Evolutionary conservation across 2,329 filamentous ascomycete species (phyloP).

Genomic region (Neonectria faginata): DNA sequence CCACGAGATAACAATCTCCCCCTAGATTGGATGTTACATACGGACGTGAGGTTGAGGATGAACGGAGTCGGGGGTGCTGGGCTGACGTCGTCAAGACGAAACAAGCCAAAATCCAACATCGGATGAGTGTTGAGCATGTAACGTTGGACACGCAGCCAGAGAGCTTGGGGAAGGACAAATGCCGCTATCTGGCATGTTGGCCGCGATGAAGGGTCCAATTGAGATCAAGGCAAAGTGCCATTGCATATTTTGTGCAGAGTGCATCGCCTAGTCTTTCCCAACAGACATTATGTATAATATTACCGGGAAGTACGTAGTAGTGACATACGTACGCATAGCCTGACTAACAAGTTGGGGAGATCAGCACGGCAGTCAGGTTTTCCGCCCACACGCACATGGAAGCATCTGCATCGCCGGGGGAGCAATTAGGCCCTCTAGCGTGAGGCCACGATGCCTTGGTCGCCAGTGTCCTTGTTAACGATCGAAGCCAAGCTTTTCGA

Average conservation of each 20-base stretch:
- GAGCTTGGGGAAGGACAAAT: neutral
- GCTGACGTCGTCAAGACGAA: slow-evolving; percentile 28
- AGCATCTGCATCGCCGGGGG: slow-evolving; percentile 9
- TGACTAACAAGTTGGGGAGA: slow-evolving; percentile 7
- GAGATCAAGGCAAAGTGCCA: slow-evolving; percentile 1
- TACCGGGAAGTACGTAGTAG: neutral
- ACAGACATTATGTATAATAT: neutral
- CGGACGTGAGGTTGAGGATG: slow-evolving; percentile 7
- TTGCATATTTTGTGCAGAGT: slow-evolving; percentile 1
- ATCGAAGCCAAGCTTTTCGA: slow-evolving; percentile 29
- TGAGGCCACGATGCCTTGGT: slow-evolving; percentile 25
- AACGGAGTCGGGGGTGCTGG: slow-evolving; percentile 17
- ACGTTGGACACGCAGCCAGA: slow-evolving; percentile 31
- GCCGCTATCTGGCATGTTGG: neutral
- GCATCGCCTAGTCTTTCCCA: neutral
- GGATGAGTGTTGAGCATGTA: slow-evolving; percentile 26
- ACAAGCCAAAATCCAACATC: slow-evolving; percentile 23
- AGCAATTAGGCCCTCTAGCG: slow-evolving; percentile 15
- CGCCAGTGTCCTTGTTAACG: slow-evolving; percentile 17
- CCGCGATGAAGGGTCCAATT: neutral
- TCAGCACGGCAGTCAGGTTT: slow-evolving; percentile 17
- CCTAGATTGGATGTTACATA: slow-evolving; percentile 18
- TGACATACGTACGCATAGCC: slow-evolving; percentile 9
- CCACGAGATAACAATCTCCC: slow-evolving; percentile 21
- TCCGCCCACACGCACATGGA: slow-evolving; percentile 7